Evolutionary conservation across 306 rosid genomes (phyloP).

Genomic region (Gillenia trifoliata): DNA sequence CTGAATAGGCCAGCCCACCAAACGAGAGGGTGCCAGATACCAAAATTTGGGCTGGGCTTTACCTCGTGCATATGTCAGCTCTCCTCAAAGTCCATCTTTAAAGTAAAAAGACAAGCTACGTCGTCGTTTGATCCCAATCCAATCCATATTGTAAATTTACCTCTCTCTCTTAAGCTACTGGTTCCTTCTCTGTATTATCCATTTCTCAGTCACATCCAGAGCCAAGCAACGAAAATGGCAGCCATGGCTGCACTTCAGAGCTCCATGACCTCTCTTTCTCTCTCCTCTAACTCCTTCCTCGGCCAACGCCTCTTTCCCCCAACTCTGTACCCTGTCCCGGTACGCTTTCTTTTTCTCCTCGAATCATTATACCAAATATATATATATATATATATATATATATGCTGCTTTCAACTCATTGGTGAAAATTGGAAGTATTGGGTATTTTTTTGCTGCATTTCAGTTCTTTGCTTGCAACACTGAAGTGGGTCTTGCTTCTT

Average conservation of each 20-base stretch:
- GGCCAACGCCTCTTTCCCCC: conserved; percentile 68
- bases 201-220: background rate
- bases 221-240: conserved; percentile 50
- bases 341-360: conserved; percentile 11
- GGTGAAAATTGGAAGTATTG: background rate
- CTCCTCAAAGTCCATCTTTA: background rate
- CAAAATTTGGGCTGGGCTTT: background rate
- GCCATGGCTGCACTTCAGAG: conserved; percentile 88
- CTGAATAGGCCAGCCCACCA: background rate
- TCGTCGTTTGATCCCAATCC: conserved; percentile 12
- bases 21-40: no score
- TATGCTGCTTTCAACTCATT: background rate
- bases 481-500: background rate
- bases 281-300: conserved; percentile 72
- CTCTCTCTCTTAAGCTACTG: background rate
- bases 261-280: conserved; percentile 69
- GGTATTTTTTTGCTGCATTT: background rate
- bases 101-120: background rate
- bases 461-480: background rate
- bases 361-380: background rate
- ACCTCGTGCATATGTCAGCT: background rate
- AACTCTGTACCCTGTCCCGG: conserved; percentile 45
- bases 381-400: background rate
- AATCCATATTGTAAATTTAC: background rate
- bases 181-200: conserved; percentile 29